phyloP scores from a whole-genome alignment of 1,284 basidiomycete genomes.

The Fistulina hepatica region DNA sequence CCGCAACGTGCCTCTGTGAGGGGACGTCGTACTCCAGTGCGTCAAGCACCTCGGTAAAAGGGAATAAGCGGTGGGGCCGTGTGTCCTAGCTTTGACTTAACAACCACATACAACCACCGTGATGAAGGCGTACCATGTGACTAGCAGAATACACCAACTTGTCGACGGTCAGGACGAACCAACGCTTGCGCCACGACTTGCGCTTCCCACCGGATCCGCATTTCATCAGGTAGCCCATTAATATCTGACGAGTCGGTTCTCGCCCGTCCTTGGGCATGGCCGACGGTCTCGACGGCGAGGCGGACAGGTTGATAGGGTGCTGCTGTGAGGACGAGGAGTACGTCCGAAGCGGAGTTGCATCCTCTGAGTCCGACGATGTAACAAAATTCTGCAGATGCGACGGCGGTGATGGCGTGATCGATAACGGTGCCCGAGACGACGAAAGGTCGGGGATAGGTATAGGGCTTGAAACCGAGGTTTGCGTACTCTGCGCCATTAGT shows the following conservation, averaged over 20 bases:
- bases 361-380: constrained; percentile 72
- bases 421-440: constrained; percentile 10
- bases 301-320: constrained; percentile 22
- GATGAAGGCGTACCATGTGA: constrained; percentile 65
- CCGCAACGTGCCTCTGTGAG: constrained; percentile 27
- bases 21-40: constrained; percentile 79
- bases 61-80: constrained; percentile 79
- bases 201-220: constrained; percentile 73
- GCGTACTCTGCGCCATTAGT: no score
- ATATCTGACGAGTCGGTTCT: constrained; percentile 62
- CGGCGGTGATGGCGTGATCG: constrained; percentile 37
- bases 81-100: constrained; percentile 63
- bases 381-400: constrained; percentile 29
- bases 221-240: constrained; percentile 94
- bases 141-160: constrained; percentile 75
- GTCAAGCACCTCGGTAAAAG: constrained; percentile 80
- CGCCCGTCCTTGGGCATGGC: constrained; percentile 26
- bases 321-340: constrained; percentile 33
- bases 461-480: constrained; percentile 39
- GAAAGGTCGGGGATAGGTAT: constrained; percentile 33
- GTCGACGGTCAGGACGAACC: constrained; percentile 79
- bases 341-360: constrained; percentile 36
- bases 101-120: constrained; percentile 1
- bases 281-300: constrained; percentile 24
- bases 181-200: constrained; percentile 91